Conservation (phyloP, 352 stramenopile species). For the Lagenidium giganteum region DNA sequence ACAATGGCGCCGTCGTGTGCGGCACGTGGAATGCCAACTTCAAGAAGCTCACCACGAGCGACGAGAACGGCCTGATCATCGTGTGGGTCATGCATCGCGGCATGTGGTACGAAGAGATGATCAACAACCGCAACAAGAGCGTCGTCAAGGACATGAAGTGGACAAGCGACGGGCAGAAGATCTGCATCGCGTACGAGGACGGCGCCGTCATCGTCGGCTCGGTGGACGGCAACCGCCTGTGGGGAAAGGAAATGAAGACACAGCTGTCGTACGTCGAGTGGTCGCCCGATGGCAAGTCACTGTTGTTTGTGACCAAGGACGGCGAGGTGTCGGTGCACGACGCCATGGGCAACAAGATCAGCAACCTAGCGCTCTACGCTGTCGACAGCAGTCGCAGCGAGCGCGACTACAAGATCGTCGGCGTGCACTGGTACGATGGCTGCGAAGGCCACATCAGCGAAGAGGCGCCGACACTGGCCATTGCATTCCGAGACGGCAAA, state of each 20-base stretch:
- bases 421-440: constrained; percentile 82
- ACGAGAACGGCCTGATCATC: constrained; percentile 94
- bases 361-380: constrained; percentile 70
- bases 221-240: constrained; percentile 92
- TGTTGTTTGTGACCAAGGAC: constrained; percentile 87
- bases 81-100: constrained; percentile 93
- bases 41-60: constrained; percentile 93
- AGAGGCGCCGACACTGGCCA: constrained; percentile 86
- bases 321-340: constrained; percentile 85
- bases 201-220: constrained; percentile 92
- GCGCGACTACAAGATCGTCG: constrained; percentile 72
- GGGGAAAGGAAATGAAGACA: constrained; percentile 93
- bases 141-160: constrained; percentile 94
- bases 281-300: constrained; percentile 85
- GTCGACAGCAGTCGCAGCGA: constrained; percentile 41
- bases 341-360: constrained; percentile 81
- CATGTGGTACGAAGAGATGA: constrained; percentile 97
- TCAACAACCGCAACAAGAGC: constrained; percentile 95
- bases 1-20: constrained; percentile 88
- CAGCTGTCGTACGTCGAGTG: constrained; percentile 92
- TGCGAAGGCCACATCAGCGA: constrained; percentile 85
- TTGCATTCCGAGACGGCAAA: constrained; percentile 88
- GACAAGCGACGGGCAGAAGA: constrained; percentile 92
- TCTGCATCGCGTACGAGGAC: constrained; percentile 95
- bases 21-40: constrained; percentile 93